Evolutionary conservation across 345 rosid genomes (phyloP), one percentile per base, ranked within the genome.

Genomic region (Camelina sativa): DNA sequence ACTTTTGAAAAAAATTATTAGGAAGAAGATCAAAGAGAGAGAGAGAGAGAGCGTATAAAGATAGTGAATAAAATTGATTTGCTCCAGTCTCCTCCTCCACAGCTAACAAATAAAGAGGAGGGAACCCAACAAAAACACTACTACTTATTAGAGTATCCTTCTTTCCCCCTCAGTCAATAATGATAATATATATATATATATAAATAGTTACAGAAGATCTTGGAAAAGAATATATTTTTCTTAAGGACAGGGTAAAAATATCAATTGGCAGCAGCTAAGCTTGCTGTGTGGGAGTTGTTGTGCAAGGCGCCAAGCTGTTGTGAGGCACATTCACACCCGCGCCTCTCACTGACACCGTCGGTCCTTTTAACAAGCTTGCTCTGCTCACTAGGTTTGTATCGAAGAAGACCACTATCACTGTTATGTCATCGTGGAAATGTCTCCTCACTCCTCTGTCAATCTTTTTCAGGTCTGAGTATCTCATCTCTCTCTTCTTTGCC

Each of bases 391-490:
- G 61, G 72, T 76, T 85, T n/a, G 97, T 80, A 81, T 91, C 92
- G 7, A 93, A 87, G 78, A 89, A 93, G 82, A 91, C 80, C 4
- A 93, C 92, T 1, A 88, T 70, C 70, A 91, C 97, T 2, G 98
- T 91, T 57, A 88, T 91, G 82, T 93, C 98, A 48, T 93, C 98
- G 47, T 93, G 98, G 91, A 93, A 93, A 87, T 89, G 94, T 15
- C 98, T 79, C 10, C 98, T 77, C 4, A 93, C 97, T 0, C 97
- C 97, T 4, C 97, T 90, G 80, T 93, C 97, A 3, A 93, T 93
- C 90, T 87, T 89, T 80, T 93, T 93, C 82, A 93, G 77, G 86
- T 93, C 98, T 0, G 98, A 89, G 84, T 91, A 89, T 53, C 98
- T 85, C 97, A 94, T 90, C 78, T 91, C 97, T 76, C 98, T 76